Base-by-base conservation (phyloP, 1,284 basidiomycete species). In the Ganoderma lingzhi region DNA sequence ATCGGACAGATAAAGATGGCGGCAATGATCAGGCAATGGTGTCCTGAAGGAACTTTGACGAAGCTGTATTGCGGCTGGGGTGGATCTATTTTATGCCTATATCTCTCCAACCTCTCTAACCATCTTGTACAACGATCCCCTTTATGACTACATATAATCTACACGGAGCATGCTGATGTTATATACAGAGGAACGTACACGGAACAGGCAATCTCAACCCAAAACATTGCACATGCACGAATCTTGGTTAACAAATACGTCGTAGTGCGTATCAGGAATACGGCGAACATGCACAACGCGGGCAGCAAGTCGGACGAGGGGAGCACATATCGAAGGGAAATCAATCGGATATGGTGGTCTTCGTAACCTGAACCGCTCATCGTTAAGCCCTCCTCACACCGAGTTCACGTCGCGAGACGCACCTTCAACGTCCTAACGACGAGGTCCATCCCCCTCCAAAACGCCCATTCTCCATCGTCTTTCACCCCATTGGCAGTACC, bases 361-460 rank as follows among this genome's bases (percentile, higher is more conserved):
- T 37, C n/a, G 8, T 35, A 19, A 19, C 15, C 53, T 35, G 58
- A 6, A 60, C 5, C n/a, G 41, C 15, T 9, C 39, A 3, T 23
- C 6, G 6, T 42, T 12, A 61, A 30, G 39, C 32, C 12, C 14
- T 28, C n/a, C 10, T 8, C 39, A 17, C 30, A 39, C 23, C 30
- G 23, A 61, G 39, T 15, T 23, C 3, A 28, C 35, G 14, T 39
- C 9, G 23, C 56, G n/a, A n/a, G 9, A 39, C 56, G 56, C 10
- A 59, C 56, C 56, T 59, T 59, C 35, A 59, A 59, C 19, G 17
- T n/a, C 32, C 53, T 56, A 30, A 59, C 32, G 9, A n/a, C 56
- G 10, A 35, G 39, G 6, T 15, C n/a, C 4, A 28, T 39, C 39
- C 58, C 23, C 37, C 59, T 39, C 23, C 12, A 44, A 9, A 2